Percentiles rank a stretch among this genome's conserved stretches.
These are phyloP conservation scores for Phytopythium delawarense DNA, from an alignment of 352 stramenopile genomes.

Conservation along the genomic window DNA sequence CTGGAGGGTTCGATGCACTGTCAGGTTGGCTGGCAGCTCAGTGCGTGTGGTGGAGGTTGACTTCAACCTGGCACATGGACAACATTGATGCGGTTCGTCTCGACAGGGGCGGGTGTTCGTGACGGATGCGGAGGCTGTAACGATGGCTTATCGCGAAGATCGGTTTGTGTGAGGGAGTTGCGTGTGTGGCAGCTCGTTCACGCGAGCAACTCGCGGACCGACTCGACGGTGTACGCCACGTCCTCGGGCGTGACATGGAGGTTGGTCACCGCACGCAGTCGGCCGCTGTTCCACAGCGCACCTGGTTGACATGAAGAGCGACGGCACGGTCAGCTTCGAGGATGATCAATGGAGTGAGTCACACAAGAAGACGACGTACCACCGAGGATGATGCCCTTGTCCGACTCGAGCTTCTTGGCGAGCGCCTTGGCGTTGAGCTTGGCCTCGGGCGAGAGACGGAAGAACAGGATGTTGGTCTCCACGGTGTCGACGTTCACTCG, in stretches of 20 bases:
- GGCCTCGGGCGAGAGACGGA: conserved; percentile 33
- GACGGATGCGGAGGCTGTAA: too few species aligned
- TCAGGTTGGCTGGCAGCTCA: too few species aligned
- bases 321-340: neutral
- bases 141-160: neutral
- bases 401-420: conserved; percentile 31
- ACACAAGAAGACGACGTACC: conserved; percentile 14
- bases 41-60: too few species aligned
- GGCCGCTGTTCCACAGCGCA: conserved; percentile 31
- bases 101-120: too few species aligned
- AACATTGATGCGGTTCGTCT: too few species aligned
- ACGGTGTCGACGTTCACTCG: conserved; percentile 41
- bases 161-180: neutral
- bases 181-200: conserved; percentile 11
- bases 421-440: conserved; percentile 35
- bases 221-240: conserved; percentile 38
- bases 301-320: conserved; percentile 16
- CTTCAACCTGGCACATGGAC: too few species aligned
- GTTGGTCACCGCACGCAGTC: conserved; percentile 51
- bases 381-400: conserved; percentile 46
- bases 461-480: conserved; percentile 81
- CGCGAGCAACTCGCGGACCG: conserved; percentile 38
- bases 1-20: too few species aligned
- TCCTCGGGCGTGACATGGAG: conserved; percentile 48
- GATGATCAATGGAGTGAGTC: neutral